Evolutionary conservation across 2,329 filamentous ascomycete genomes (phyloP).

Genomic region (Aspergillus latus): DNA sequence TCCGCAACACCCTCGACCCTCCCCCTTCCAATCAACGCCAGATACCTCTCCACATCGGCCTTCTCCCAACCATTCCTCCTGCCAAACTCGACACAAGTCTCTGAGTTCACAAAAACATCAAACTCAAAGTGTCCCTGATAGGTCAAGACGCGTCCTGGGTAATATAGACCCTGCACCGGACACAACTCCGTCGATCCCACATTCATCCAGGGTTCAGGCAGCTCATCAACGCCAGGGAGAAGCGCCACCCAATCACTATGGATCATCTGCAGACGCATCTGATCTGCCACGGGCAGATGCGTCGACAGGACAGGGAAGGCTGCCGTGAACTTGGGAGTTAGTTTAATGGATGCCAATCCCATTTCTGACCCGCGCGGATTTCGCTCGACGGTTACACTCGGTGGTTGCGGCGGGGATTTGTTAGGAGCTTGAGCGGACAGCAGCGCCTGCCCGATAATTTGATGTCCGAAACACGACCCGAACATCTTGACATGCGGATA

Average conservation of each 20-base stretch:
- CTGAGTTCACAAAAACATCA: conserved; percentile 23
- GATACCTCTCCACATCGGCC: conserved; percentile 15
- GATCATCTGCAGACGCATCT: conserved; percentile 34
- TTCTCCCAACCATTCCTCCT: conserved; percentile 24
- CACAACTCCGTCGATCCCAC: conserved; percentile 23
- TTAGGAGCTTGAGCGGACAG: conserved; percentile 12
- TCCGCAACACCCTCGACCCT: conserved; percentile 17
- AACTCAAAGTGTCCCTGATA: conserved; percentile 31
- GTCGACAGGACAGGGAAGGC: background rate
- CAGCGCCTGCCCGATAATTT: conserved; percentile 25
- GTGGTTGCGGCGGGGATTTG: background rate
- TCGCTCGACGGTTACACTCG: conserved; percentile 21
- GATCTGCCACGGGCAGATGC: background rate
- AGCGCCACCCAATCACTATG: conserved; percentile 33
- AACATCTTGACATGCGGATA: conserved; percentile 34
- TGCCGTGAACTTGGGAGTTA: conserved; percentile 20
- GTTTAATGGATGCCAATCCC: conserved; percentile 23
- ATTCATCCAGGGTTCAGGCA: conserved; percentile 24
- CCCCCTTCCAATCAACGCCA: conserved; percentile 24
- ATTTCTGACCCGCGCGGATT: conserved; percentile 29
- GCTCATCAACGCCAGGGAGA: background rate
- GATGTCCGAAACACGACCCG: conserved; percentile 38
- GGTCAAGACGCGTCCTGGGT: conserved; percentile 23
- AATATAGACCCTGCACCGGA: conserved; percentile 26
- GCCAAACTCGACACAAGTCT: conserved; percentile 24